Base-by-base conservation (phyloP, 441 rosid genomes). In the Brassica hybrid region DNA sequence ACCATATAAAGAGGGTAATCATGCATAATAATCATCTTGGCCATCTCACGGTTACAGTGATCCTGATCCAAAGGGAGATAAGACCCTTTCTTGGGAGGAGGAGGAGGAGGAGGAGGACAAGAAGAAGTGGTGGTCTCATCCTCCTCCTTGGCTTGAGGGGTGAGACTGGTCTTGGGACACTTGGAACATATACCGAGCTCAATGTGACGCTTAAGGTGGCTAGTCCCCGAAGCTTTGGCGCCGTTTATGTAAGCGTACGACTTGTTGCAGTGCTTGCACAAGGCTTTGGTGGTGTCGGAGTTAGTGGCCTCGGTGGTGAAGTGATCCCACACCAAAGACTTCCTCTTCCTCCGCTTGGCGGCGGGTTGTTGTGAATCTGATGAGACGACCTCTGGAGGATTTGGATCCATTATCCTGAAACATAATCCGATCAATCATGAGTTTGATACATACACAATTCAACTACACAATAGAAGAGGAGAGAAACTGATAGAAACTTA, bases 201-300 rank as follows among this genome's bases (percentile, higher is more conserved):
- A 81, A 95, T 90, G 75, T 95, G 99, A 67, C 98, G 89, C 80
- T 93, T 95, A 36, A 95, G 98, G 86, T 95, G 98, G 85, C 99
- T 95, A 3, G 99, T 95, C n/a, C 98, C 99, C 0, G 99, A 48
- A 89, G 75, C 83, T 93, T 95, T 63, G 90, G 81, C 27, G 75
- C 97, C 97, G 43, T 88, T 90, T 23, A 89, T 91, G 81, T 89
- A 93, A 27, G 97, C 96, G 87, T 91, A 95, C 0, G 91, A 85
- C 84, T 87, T 87, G 78, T 90, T 89, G 86, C 99, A 95, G 81
- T 91, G 96, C 36, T 90, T 95, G 81, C 99, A 95, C 74, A 81
- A 86, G 52, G 97, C 99, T 85, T 91, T 84, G 45, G 84, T 83
- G 82, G 90, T 88, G 45, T 89, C 97, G 57, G 88, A 87, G n/a